Evolutionary conservation across 345 rosid genomes (phyloP), one percentile per base, ranked within the genome.

Genomic region (Linum lewisii): DNA sequence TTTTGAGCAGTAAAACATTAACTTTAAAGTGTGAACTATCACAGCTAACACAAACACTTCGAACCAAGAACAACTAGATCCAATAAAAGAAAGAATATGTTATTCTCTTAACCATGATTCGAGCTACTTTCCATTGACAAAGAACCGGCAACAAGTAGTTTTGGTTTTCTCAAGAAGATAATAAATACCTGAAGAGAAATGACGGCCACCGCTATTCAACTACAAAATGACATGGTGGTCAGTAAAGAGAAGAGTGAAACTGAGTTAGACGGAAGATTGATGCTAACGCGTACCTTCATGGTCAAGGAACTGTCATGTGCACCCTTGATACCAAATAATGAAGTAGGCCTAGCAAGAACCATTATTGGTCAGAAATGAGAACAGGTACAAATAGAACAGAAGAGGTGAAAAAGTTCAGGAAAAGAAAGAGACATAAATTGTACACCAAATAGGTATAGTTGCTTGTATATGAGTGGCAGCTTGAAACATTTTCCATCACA

Each of bases 101-200:
- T 29, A 29, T 29, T 29, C 34, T 29, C 34, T 8, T 29, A 29
- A 8, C 34, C 34, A 29, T 29, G 34, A 29, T 29, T 29, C 34
- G 4, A 29, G 7, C 34, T 29, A 29, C 34, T 29, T 26, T 29
- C 34, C 34, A 29, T 8, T 8, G 7, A 1, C 5, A 29, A 1
- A 29, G 34, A 29, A 8, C 4, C 4, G 34, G 34, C 34, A 29
- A 29, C 7, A 29, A 29, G 34, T 29, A 8, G 34, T 5, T 29
- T 29, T 29, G 34, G 34, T 29, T 5, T 29, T 58, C 8, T 51
- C 21, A 66, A 47, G 54, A 66, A 58, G 59, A 67, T n/a, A 34
- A 56, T 62, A 68, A 32, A 62, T 82, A 88, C 98, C 98, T 72
- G 86, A 44, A 56, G 95, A 88, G 72, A 88, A 88, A 66, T 70